A percentile compares a stretch with the other conserved stretches of the same genome.
These are phyloP conservation scores for Thamnidium elegans DNA, from an alignment of 192 early-diverging fungal species.

Conservation along the genomic window DNA sequence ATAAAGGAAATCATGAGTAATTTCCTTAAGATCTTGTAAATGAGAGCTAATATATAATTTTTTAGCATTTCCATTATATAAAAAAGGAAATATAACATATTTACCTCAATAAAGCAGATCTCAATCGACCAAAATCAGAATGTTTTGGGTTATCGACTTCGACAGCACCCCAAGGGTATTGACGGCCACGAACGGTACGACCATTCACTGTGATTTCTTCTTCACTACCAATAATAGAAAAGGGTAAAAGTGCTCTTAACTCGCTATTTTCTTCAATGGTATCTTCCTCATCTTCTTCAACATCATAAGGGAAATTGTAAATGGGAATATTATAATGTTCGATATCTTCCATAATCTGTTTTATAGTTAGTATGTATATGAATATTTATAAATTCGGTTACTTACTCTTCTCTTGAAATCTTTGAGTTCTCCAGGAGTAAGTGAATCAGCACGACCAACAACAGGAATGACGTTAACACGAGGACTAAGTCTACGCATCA, in stretches of 20 bases:
- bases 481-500: slow-evolving; percentile 87
- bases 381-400: slow-evolving; percentile 27
- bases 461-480: slow-evolving; percentile 96
- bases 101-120: slow-evolving; percentile 82
- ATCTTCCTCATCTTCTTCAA: slow-evolving; percentile 97
- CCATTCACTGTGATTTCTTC: slow-evolving; percentile 83
- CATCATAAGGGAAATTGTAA: slow-evolving; percentile 94
- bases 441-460: slow-evolving; percentile 89
- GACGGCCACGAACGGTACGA: slow-evolving; percentile 84
- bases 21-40: slow-evolving; percentile 95
- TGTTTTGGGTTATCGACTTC: slow-evolving; percentile 98
- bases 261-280: slow-evolving; percentile 97
- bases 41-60: slow-evolving; percentile 70
- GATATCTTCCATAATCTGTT: slow-evolving; percentile 92
- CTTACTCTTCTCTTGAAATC: slow-evolving; percentile 80
- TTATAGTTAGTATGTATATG: slow-evolving; percentile 42
- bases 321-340: slow-evolving; percentile 92
- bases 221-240: slow-evolving; percentile 95
- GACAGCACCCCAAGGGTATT: slow-evolving; percentile 95
- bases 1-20: slow-evolving; percentile 94
- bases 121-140: slow-evolving; percentile 93
- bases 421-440: slow-evolving; percentile 80
- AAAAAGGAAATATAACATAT: neutral
- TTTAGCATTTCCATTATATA: neutral
- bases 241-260: slow-evolving; percentile 86